Base-by-base conservation (phyloP, 1,284 basidiomycete genomes). In the Cutaneotrichosporon sp. region DNA sequence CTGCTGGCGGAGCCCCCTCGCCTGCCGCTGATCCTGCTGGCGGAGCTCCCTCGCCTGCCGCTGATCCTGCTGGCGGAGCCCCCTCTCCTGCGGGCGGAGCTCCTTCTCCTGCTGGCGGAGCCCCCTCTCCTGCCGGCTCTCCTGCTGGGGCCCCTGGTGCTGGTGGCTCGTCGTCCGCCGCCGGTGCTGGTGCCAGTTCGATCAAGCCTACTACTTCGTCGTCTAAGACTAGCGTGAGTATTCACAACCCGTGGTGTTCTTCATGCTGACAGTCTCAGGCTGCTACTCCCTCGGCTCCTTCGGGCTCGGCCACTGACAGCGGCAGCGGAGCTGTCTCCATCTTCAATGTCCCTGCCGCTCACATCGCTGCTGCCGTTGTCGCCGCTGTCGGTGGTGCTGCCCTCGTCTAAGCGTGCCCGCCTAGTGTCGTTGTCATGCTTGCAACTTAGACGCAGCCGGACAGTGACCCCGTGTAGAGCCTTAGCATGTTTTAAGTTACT, bases 311-410 rank as follows among this genome's bases (percentile, higher is more conserved):
- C n/a, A n/a, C n/a, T n/a, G n/a, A n/a, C n/a, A n/a, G n/a, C 24
- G 12, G 34, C 31, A 11, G 26, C 11, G n/a, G 27, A 7, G 42
- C 14, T 35, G 32, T 29, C 22, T 22, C 7, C 12, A 33, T 20
- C 3, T 19, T 35, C 32, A 17, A 35, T 33, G 6, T 46, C 22
- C 45, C 32, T 26, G 46, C 24, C 16, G 25, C 24, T 25, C 26
- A 35, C 25, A 26, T 47, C 34, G 46, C 46, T 16, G 46, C 46
- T 4, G 34, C 17, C 35, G 34, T 47, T 22, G 16, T 47, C 14
- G 46, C 34, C 25, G 46, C 46, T 14, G 46, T 47, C 12, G 46
- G 33, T 22, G 46, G 46, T 47, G 46, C 46, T 35, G 46, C 34
- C 17, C 46, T 47, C 16, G 11, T 47, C 46, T 47, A 47, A 47